Evolutionary conservation across 176 grass and related monocot genomes (phyloP), one percentile per base, ranked within the genome.

Genomic region (Rhynchospora breviuscula): DNA sequence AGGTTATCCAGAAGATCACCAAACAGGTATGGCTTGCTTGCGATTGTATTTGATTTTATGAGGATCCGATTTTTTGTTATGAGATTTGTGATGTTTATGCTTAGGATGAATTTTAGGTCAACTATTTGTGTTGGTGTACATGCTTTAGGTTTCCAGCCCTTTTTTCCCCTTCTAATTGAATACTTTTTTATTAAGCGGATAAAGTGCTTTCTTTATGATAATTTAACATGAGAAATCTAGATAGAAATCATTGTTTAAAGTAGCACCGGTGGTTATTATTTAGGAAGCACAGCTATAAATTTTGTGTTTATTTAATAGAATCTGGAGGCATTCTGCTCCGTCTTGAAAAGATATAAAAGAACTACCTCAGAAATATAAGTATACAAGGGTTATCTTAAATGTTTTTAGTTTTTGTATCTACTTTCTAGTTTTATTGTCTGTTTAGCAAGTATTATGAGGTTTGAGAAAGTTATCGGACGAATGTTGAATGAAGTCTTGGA

Each of bases 1-100:
- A 97, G 11, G 82, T 88, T 79, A 81, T 90, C 77, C 89, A 91
- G 84, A 97, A 94, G 88, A 90, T 97, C 86, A 94, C 88, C 18
- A 97, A 97, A 84, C 94, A 97, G 94, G 94, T 92, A 88, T 25
- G 43, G 65, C 75, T 71, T 29, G 60, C 47, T 79, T 63, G 6
- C 71, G 26, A 44, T 19, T 86, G 35, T 33, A 62, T 61, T 47
- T 53, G 64, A 18, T 69, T 58, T 8, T 78, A 23, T 26, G 31
- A 57, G 44, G 85, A 56, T 78, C 49, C 56, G 23, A 31, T 57
- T 18, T 33, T 10, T 78, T 23, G 17, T 78, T 31, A 14, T 25
- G 45, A 25, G 46, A 25, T 67, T 17, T 67, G 17, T 67, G 64
- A 40, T 67, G 3, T 67, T 33, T 67, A 40, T 67, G 3, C 40